phyloP scores from a whole-genome alignment of 176 grass and related monocot species.

The Avena insularis region DNA sequence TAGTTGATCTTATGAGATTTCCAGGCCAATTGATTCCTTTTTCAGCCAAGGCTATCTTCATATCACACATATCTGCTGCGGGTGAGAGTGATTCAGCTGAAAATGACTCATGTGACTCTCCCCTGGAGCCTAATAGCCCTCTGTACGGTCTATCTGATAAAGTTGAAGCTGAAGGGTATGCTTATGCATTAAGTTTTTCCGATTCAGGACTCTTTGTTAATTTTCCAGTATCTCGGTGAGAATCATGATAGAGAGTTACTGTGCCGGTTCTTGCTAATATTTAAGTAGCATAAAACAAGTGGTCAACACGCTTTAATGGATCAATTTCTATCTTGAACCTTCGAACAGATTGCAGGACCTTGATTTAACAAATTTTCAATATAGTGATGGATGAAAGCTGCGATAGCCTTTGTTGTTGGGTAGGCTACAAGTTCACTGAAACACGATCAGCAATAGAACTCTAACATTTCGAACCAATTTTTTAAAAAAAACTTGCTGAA shows the following conservation, averaged over 20 bases:
- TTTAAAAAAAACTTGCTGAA: not conserved
- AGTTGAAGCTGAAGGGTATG: slow-evolving; percentile 94
- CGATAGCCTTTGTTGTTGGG: slow-evolving; percentile 11
- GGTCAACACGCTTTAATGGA: slow-evolving; percentile 6
- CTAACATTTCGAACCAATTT: slow-evolving; percentile 1
- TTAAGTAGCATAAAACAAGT: slow-evolving; percentile 21
- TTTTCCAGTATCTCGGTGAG: slow-evolving; percentile 14
- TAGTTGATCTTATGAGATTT: slow-evolving; percentile 99
- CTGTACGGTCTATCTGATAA: slow-evolving; percentile 85
- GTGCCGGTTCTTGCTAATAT: slow-evolving; percentile 17
- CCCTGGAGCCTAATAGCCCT: slow-evolving; percentile 98
- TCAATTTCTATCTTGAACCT: slow-evolving; percentile 29
- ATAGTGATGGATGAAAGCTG: slow-evolving; percentile 9
- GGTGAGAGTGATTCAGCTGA: slow-evolving; percentile 98
- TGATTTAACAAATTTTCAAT: slow-evolving; percentile 11
- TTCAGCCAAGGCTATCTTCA: slow-evolving; percentile 94
- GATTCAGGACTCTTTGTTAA: slow-evolving; percentile 4
- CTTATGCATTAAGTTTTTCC: slow-evolving; percentile 47
- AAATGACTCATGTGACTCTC: slow-evolving; percentile 98
- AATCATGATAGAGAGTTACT: slow-evolving; percentile 18
- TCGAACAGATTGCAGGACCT: not conserved
- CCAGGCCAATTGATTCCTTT: slow-evolving; percentile 97
- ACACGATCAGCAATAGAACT: slow-evolving; percentile 23
- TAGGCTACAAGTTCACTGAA: slow-evolving; percentile 2
- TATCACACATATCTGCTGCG: slow-evolving; percentile 89